Conservation (phyloP, 2,329 filamentous ascomycete genomes). For the Colletotrichum scovillei region DNA sequence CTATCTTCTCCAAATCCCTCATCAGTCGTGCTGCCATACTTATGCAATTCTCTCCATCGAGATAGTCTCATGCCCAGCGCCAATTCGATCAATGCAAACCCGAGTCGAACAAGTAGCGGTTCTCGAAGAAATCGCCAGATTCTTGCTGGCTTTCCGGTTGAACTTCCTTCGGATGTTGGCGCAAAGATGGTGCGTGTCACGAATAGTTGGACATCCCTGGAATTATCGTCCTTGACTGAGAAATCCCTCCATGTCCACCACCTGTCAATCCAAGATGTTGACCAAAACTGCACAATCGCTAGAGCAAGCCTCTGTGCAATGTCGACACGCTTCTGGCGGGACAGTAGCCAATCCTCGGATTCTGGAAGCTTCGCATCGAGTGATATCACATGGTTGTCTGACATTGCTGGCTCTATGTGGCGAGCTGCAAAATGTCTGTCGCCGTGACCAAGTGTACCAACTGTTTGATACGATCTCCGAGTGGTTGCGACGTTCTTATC, state of each 20-base stretch:
- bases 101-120: constrained; percentile 12
- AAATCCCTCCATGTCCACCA: constrained; percentile 20
- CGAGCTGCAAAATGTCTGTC: constrained; percentile 2
- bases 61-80: constrained; percentile 12
- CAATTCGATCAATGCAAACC: constrained; percentile 19
- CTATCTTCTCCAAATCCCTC: not conserved
- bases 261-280: constrained; percentile 14
- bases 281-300: constrained; percentile 15
- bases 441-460: constrained; percentile 15
- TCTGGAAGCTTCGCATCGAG: not conserved
- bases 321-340: not conserved
- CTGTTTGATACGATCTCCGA: not conserved
- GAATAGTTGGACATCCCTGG: not conserved
- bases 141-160: not conserved
- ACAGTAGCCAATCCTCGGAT: not conserved
- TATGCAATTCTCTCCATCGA: not conserved
- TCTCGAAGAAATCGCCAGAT: constrained; percentile 9
- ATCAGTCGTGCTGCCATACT: not conserved
- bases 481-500: not conserved
- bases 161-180: not conserved
- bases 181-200: constrained; percentile 5
- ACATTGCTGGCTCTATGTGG: not conserved
- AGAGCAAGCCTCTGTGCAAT: constrained; percentile 18
- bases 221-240: not conserved
- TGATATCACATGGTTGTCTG: not conserved